phyloP scores from a whole-genome alignment of 805 yeast genomes.

The Nakazawaea wickerhamii region DNA sequence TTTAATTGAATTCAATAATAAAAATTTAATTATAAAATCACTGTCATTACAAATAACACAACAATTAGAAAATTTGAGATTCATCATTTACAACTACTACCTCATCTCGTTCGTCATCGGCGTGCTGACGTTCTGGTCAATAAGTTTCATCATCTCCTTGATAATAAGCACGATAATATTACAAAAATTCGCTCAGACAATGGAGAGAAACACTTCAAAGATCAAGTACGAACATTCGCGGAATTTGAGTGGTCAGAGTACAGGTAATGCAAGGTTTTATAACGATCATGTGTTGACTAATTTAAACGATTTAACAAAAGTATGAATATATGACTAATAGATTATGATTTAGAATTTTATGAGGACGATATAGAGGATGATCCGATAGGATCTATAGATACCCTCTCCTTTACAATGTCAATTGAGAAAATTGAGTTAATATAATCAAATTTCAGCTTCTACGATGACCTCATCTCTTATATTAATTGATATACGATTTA shows the following conservation, averaged over 20 bases:
- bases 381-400: no score
- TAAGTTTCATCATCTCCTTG: background rate
- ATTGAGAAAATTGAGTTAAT: no score
- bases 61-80: slow-evolving; percentile 5
- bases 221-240: background rate
- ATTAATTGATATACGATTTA: no score
- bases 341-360: background rate
- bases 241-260: background rate
- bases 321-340: background rate
- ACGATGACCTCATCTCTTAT: no score
- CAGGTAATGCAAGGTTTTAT: background rate
- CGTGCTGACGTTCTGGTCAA: slow-evolving; percentile 2
- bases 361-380: no score
- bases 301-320: slow-evolving; percentile 1
- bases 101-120: slow-evolving; percentile 6
- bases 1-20: slow-evolving; percentile 3
- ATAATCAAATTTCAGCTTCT: no score
- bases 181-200: background rate
- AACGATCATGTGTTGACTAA: slow-evolving; percentile 1
- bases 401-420: no score
- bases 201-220: background rate
- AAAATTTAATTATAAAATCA: background rate
- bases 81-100: slow-evolving; percentile 7
- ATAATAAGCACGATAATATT: background rate
- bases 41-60: background rate